phyloP scores from a whole-genome alignment of 2,329 filamentous ascomycete species.

The Botryosphaeria agaves region DNA sequence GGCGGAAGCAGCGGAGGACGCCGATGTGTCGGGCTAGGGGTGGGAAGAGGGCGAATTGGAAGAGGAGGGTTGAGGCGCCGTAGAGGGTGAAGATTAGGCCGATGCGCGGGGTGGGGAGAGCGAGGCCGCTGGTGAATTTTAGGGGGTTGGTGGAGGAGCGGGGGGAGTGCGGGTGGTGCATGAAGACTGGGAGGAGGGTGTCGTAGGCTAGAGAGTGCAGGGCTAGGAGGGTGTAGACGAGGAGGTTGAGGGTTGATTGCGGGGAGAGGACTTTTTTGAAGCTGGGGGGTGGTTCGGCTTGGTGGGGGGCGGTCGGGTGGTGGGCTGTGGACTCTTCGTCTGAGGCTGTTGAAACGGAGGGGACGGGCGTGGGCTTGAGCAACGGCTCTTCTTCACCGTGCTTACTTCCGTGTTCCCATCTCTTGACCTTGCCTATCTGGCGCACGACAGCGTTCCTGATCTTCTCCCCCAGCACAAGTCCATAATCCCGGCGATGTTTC shows the following conservation, averaged over 20 bases:
- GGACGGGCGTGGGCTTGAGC: constrained; percentile 5
- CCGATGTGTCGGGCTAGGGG: constrained; percentile 55
- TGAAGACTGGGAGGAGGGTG: constrained; percentile 73
- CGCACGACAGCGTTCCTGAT: constrained; percentile 24
- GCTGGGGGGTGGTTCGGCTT: constrained; percentile 11
- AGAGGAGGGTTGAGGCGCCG: constrained; percentile 58
- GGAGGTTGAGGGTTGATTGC: constrained; percentile 58
- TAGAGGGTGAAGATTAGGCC: constrained; percentile 75
- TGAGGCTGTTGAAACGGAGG: not conserved
- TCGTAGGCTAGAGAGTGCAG: constrained; percentile 75
- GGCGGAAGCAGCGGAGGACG: constrained; percentile 53
- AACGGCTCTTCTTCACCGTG: constrained; percentile 14
- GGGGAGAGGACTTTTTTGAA: constrained; percentile 52
- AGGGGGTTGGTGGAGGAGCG: constrained; percentile 23
- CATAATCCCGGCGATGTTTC: constrained; percentile 53
- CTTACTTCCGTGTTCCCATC: constrained; percentile 2
- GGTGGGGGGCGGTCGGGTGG: too few relatives aligned
- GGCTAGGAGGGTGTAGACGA: constrained; percentile 65
- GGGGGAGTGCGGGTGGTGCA: constrained; percentile 52
- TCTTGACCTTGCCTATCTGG: constrained; percentile 5
- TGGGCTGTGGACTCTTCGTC: constrained; percentile 1
- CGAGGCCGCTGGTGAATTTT: constrained; percentile 67
- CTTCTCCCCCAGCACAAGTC: constrained; percentile 52
- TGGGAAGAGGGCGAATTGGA: constrained; percentile 80
- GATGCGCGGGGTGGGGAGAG: constrained; percentile 53